Evolutionary conservation across 1,284 basidiomycete species (phyloP), one percentile per base, ranked within the genome.

Genomic region (Leccinum angustisporum): DNA sequence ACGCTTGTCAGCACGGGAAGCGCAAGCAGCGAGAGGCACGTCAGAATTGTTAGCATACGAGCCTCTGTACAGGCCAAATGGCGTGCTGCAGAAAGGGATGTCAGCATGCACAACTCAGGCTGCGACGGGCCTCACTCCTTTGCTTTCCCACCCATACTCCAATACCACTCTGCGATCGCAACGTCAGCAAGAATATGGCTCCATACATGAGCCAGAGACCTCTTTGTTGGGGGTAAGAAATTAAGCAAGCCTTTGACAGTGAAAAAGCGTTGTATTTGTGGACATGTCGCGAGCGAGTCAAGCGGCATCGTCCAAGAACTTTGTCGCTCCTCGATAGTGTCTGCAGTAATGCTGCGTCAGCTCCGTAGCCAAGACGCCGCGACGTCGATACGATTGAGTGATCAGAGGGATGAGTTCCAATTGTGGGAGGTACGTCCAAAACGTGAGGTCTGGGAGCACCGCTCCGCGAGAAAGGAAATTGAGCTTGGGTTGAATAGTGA

Each of bases 221-320:
- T 91, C 86, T 61, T 80, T 81, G 70, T 89, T 91, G 0, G 91
- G 86, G 7, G 87, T 80, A 67, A 92, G 66, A 94, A 88, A 69
- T 94, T 94, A 61, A 94, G 75, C 38, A 94, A 76, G 14, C 90
- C 88, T 63, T 83, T 81, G 27, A 94, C 91, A 0, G 88, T 87
- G 60, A 85, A 81, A 74, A 93, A 92, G 18, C 0, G 92, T 90
- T 65, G 91, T 88, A 68, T 90, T 88, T 14, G 80, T 75, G 1
- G 91, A 86, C 40, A 94, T 82, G 68, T 91, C 90, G 51, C 81
- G 75, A 0, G 88, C 89, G 5, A 94, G 83, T 33, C 83, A 79
- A 60, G 75, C 73, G 0, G 90, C 90, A 68, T 94, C 92, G 27
- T 78, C 72, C 48, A 92, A 66, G 68, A 94, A 94, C 67, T 88